phyloP scores from a whole-genome alignment of 805 yeast genomes.

The Metschnikowia colocasiae region DNA sequence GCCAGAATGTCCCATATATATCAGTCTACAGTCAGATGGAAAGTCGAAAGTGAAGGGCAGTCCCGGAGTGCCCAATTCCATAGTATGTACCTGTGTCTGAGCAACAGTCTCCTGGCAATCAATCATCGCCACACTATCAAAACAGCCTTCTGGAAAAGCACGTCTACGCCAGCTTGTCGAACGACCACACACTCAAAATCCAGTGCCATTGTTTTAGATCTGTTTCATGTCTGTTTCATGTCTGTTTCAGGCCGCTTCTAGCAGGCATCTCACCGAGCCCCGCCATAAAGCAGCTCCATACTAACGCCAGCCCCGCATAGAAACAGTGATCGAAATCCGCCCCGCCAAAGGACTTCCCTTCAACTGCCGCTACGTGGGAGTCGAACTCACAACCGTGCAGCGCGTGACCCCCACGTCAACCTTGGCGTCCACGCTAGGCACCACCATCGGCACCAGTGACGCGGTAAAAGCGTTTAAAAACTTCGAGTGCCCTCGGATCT shows the following conservation, averaged over 20 bases:
- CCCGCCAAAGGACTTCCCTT: slow-evolving; percentile 48
- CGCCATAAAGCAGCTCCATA: neutral
- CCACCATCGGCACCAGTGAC: slow-evolving; percentile 18
- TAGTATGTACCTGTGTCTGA: slow-evolving; percentile 27
- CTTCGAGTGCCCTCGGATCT: slow-evolving; percentile 34
- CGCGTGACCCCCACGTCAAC: slow-evolving; percentile 40
- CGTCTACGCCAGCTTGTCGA: no score
- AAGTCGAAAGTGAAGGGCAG: slow-evolving; percentile 58
- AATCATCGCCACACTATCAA: no score
- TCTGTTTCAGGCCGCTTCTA: neutral
- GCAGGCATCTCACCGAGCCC: no score
- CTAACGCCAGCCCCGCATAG: slow-evolving; percentile 48
- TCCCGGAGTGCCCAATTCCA: slow-evolving; percentile 62
- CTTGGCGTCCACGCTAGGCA: slow-evolving; percentile 26
- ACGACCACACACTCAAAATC: no score
- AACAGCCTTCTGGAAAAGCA: no score
- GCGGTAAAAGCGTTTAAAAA: slow-evolving; percentile 31
- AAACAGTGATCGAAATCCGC: slow-evolving; percentile 53
- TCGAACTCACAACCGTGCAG: slow-evolving; percentile 50
- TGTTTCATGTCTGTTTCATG: neutral
- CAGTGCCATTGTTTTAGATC: neutral
- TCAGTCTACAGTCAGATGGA: slow-evolving; percentile 47
- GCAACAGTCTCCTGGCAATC: no score
- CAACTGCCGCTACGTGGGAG: slow-evolving; percentile 44
- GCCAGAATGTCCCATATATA: slow-evolving; percentile 27